Evolutionary conservation across 805 yeast species (phyloP).

Genomic region (Wickerhamomyces canadensis): DNA sequence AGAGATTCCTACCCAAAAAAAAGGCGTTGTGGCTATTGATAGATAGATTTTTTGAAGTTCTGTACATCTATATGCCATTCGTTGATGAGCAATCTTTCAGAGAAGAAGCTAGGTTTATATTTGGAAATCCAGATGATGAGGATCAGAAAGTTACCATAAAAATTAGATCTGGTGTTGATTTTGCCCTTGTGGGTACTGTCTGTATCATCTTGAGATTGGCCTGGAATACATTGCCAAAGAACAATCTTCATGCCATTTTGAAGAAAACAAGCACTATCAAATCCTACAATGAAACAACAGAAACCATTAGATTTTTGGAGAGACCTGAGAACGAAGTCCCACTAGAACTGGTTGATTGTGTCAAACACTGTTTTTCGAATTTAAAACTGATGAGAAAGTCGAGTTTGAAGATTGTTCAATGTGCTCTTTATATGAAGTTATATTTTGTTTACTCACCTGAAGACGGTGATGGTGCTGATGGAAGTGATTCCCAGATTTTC

Average conservation of each 20-base stretch:
- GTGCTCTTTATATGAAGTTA: constrained; percentile 49
- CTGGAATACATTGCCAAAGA: constrained; percentile 49
- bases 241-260: constrained; percentile 21
- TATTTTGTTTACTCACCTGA: constrained; percentile 56
- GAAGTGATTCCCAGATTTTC: constrained; percentile 52
- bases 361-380: constrained; percentile 38
- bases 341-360: constrained; percentile 37
- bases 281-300: constrained; percentile 17
- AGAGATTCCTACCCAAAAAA: constrained; percentile 47
- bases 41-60: constrained; percentile 50
- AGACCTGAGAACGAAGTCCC: constrained; percentile 36
- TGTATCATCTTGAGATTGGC: constrained; percentile 47
- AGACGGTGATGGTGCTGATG: constrained; percentile 52
- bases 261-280: constrained; percentile 11
- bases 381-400: constrained; percentile 39
- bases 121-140: constrained; percentile 35
- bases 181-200: constrained; percentile 45
- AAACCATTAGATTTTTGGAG: constrained; percentile 23
- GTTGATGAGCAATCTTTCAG: constrained; percentile 53
- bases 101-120: constrained; percentile 34
- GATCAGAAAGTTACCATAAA: constrained; percentile 24
- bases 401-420: constrained; percentile 49
- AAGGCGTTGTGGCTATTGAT: constrained; percentile 50
- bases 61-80: constrained; percentile 64
- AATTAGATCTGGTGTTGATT: constrained; percentile 33